Evolutionary conservation across 371 early-diverging fungal species (phyloP), one percentile per base, ranked within the genome.

Genomic region (Mucor circinelloides): DNA sequence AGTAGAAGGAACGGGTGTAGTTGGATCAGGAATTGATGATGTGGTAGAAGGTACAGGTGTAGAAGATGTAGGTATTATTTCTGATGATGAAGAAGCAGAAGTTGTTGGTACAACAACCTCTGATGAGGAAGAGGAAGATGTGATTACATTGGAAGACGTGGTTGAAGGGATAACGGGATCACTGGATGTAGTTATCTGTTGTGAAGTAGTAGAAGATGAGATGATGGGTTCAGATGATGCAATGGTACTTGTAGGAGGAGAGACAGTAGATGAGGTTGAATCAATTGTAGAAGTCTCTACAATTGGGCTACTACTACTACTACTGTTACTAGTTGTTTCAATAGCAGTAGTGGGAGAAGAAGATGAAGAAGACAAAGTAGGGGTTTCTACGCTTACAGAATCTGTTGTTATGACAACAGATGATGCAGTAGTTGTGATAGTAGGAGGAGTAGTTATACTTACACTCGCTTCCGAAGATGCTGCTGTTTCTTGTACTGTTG

Each of bases 141-240:
- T 38, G n/a, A 44, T 38, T 28, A 48, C 46, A 46, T 25, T 25
- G 36, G 50, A 34, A 19, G 13, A 23, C 31, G 32, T n/a, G 19
- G 42, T 50, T 32, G 50, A 23, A 44, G 44, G 42, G 13, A 25
- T 13, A 46, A 27, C 19, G 28, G 52, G 23, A 15, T 27, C 27
- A 27, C 27, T 52, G 23, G 52, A 27, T 13, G 52, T 23, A 15
- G 27, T 52, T 25, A 27, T 27, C 52, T 52, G 52, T 4, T 52
- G 25, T 27, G 42, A 28, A 21, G 44, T 34, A 58, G 58, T 42
- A 60, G 44, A 28, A 30, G 44, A 28, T 56, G 32, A 40, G 21
- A 28, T 44, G 17, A 36, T 60, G 36, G 59, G 30, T 59, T 59
- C 59, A 32, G 34, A 27, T 21, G 58, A 58, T 8, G 58, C 38